phyloP scores from a whole-genome alignment of 2,329 filamentous ascomycete species.

The Penicillium sp. region DNA sequence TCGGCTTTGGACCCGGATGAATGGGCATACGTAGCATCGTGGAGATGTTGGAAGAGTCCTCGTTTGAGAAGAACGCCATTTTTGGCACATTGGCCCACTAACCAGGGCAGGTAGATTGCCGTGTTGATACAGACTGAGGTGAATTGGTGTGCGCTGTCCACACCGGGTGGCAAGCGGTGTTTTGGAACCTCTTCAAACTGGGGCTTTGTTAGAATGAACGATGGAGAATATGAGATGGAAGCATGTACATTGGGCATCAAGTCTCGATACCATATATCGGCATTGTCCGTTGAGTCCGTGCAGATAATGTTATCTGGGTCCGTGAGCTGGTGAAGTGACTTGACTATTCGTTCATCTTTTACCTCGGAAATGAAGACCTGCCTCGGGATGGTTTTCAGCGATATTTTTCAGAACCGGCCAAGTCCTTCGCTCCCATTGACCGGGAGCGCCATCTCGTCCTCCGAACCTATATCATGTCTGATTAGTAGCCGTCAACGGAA shows the following conservation, averaged over 20 bases:
- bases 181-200: constrained; percentile 58
- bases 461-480: constrained; percentile 32
- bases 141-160: constrained; percentile 68
- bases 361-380: constrained; percentile 75
- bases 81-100: constrained; percentile 70
- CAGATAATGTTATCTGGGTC: too few relatives aligned
- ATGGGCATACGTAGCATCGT: constrained; percentile 60
- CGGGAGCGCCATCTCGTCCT: constrained; percentile 33
- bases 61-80: constrained; percentile 65
- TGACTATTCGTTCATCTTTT: too few relatives aligned
- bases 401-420: constrained; percentile 59
- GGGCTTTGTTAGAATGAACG: background rate
- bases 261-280: constrained; percentile 67
- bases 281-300: too few relatives aligned
- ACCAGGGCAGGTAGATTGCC: constrained; percentile 78
- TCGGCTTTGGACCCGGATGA: constrained; percentile 54
- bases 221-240: too few relatives aligned
- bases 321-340: too few relatives aligned
- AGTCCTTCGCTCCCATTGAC: constrained; percentile 56
- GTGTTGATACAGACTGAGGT: constrained; percentile 89
- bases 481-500: constrained; percentile 2
- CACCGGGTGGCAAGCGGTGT: constrained; percentile 55
- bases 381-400: constrained; percentile 62
- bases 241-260: constrained; percentile 62
- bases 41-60: constrained; percentile 59